Percentiles rank a stretch among this genome's conserved stretches.
Evolutionary conservation across 192 early-diverging fungal species (phyloP).

Genomic region (Diversispora epigaea): DNA sequence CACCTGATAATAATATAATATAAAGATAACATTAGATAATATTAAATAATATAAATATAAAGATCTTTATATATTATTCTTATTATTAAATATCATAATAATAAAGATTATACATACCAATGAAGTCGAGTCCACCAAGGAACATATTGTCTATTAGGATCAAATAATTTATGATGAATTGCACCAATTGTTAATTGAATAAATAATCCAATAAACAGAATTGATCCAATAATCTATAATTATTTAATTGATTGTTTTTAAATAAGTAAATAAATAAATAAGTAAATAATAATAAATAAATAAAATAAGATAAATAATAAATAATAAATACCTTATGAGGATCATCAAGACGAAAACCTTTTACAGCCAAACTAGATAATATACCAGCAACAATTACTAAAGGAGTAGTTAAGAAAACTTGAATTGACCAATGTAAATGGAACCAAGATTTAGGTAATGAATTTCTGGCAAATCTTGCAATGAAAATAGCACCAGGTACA

Average conservation of each 20-base stretch:
- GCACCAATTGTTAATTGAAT: neutral
- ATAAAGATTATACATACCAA: neutral
- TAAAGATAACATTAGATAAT: neutral
- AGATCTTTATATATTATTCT: too few relatives aligned
- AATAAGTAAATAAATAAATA: neutral
- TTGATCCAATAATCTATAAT: neutral
- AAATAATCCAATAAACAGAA: neutral
- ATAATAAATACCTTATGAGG: neutral
- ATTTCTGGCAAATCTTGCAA: slow-evolving; percentile 16
- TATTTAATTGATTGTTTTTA: too few relatives aligned
- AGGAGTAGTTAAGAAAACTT: neutral
- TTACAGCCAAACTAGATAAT: neutral
- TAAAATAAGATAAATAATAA: neutral
- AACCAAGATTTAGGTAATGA: slow-evolving; percentile 6
- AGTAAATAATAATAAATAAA: neutral
- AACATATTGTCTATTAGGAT: neutral
- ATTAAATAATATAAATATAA: neutral
- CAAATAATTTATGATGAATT: slow-evolving; percentile 18
- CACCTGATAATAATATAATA: slow-evolving; percentile 11
- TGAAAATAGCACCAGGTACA: neutral
- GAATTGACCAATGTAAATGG: slow-evolving; percentile 19
- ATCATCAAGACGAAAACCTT: neutral
- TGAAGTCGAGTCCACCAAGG: slow-evolving; percentile 22
- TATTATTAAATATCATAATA: too few relatives aligned
- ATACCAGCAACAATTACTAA: neutral